phyloP scores from a whole-genome alignment of 331 rosid genomes.

The Stylosanthes scabra region DNA sequence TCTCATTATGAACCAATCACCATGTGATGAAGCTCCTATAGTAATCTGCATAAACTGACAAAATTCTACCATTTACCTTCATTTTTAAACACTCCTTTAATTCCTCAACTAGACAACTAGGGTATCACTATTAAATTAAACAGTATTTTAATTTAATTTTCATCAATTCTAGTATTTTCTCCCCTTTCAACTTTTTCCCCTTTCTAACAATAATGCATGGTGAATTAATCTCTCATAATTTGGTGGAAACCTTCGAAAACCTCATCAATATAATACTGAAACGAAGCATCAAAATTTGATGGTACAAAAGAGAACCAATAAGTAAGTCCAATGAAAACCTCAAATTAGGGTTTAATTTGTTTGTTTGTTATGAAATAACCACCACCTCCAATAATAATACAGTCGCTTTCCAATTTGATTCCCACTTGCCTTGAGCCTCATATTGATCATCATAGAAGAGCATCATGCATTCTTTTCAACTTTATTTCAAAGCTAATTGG shows the following conservation, averaged over 20 bases:
- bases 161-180: too few species aligned
- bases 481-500: slow-evolving; percentile 23
- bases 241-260: too few species aligned
- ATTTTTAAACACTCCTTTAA: neutral
- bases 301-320: neutral
- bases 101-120: neutral
- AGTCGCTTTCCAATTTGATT: slow-evolving; percentile 16
- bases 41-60: neutral
- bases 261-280: neutral
- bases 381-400: neutral
- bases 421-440: slow-evolving; percentile 31
- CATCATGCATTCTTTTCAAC: neutral
- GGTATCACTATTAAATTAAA: neutral
- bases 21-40: neutral
- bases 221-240: too few species aligned
- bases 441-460: neutral
- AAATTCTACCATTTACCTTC: too few species aligned
- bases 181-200: too few species aligned
- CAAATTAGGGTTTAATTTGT: slow-evolving; percentile 7
- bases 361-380: slow-evolving; percentile 9
- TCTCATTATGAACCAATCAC: neutral
- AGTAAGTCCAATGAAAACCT: neutral
- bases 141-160: too few species aligned
- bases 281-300: neutral
- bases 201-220: neutral